Percentiles rank a stretch among this genome's conserved stretches.
These are phyloP conservation scores for Sedum album DNA, from an alignment of 164 flowering plant genomes.

Conservation along the genomic window DNA sequence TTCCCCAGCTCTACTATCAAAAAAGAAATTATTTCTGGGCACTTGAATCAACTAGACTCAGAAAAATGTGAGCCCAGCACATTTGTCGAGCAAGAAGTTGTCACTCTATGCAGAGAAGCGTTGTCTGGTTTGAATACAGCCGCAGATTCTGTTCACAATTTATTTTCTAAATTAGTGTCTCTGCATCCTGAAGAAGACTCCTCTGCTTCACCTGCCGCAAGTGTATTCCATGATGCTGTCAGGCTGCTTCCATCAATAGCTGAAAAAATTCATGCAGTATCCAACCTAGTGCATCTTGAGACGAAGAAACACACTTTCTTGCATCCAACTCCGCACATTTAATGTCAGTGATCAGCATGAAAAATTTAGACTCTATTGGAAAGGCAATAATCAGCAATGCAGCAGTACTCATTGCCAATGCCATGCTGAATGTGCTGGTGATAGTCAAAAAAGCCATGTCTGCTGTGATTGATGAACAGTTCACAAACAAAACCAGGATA, in stretches of 20 bases:
- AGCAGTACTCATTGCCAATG: neutral
- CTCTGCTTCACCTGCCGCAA: slow-evolving; percentile 13
- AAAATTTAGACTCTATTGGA: neutral
- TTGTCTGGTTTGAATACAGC: slow-evolving; percentile 33
- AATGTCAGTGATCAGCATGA: neutral
- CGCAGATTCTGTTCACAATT: slow-evolving; percentile 28
- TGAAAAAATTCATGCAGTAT: slow-evolving; percentile 31
- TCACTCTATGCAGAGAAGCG: slow-evolving; percentile 33
- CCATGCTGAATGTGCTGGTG: too few relatives aligned
- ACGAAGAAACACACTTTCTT: neutral
- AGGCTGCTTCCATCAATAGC: slow-evolving; percentile 29
- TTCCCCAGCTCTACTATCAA: slow-evolving; percentile 1
- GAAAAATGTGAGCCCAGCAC: slow-evolving; percentile 7
- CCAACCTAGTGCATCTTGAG: slow-evolving; percentile 18
- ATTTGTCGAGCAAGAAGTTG: slow-evolving; percentile 18
- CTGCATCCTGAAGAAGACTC: slow-evolving; percentile 16
- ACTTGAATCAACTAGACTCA: slow-evolving; percentile 5
- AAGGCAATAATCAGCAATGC: neutral
- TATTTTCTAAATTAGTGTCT: slow-evolving; percentile 24
- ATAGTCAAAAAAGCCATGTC: too few relatives aligned
- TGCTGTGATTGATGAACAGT: too few relatives aligned
- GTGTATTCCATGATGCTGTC: slow-evolving; percentile 27
- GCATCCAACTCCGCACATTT: neutral
- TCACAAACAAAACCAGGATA: too few relatives aligned
- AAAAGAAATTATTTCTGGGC: slow-evolving; percentile 8